Base-by-base conservation (phyloP, 2,329 filamentous ascomycete species). In the Sclerotinia borealis region DNA sequence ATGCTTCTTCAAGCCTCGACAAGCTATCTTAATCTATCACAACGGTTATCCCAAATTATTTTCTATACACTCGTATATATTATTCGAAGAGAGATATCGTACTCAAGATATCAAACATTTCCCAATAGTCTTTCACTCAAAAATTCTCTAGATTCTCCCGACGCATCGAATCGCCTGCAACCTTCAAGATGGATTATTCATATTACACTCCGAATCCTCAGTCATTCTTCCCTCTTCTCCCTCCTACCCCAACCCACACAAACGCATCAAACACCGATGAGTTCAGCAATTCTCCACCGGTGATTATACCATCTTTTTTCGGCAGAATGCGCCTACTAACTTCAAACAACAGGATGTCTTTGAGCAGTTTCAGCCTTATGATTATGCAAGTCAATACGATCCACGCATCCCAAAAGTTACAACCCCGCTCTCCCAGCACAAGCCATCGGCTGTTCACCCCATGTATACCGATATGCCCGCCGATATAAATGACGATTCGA, bases 141-240 rank as follows among this genome's bases (percentile, higher is more conserved):
- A 10, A 51, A 36, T n/a, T 13, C 49, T 22, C 49, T 31, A 10
- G 34, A 36, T n/a, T 13, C 49, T 22, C 49, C 31, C 13, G 29
- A 31, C 19, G 49, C 29, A 51, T 51, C 37, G 34, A 60, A n/a
- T 29, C 37, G 11, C 37, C 54, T 10, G 15, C 3, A 39, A 25
- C 36, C 29, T 48, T 8, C 36, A 54, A 64, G 48, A 86, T 86
- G 83, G 82, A 86, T 69, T 86, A 84, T 73, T 77, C 79, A 60
- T 85, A 82, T 73, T 85, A 80, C 68, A 72, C 74, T 58, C 70
- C 77, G 22, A 74, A 76, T 39, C 70, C 76, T 49, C 75, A 77
- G 43, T 74, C 78, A 47, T 85, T 80, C 68, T 77, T 79, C 45
- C 80, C 81, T 66, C 77, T 81, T 59, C 74, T 82, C 64, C 76